phyloP scores from a whole-genome alignment of 2,329 filamentous ascomycete genomes.

The Calonectria pauciramosa region DNA sequence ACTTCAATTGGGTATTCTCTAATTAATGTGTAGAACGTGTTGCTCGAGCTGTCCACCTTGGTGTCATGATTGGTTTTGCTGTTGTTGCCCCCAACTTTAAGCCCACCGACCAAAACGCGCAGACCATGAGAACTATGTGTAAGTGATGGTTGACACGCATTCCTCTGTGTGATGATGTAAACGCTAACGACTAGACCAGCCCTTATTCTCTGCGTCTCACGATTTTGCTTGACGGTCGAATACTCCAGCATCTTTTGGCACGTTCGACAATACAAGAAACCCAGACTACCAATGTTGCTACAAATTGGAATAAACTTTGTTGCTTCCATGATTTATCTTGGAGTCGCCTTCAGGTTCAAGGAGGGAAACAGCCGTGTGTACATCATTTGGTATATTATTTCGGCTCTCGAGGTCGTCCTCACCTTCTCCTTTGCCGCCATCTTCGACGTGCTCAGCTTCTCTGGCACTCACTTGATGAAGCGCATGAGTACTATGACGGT shows the following conservation, averaged over 20 bases:
- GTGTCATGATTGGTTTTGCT: constrained; percentile 75
- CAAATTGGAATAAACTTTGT: constrained; percentile 53
- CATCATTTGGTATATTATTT: constrained; percentile 66
- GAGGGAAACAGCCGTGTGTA: constrained; percentile 52
- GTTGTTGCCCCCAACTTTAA: constrained; percentile 67
- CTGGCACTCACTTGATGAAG: constrained; percentile 73
- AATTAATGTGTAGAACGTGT: constrained; percentile 57
- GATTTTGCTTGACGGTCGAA: constrained; percentile 66
- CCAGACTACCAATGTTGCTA: constrained; percentile 51
- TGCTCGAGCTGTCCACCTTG: constrained; percentile 72
- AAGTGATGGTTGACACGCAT: constrained; percentile 20
- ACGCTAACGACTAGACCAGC: constrained; percentile 39
- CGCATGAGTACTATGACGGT: constrained; percentile 74
- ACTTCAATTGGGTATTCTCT: not conserved
- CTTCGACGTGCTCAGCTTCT: constrained; percentile 71
- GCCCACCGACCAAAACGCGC: constrained; percentile 52
- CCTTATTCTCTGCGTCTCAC: constrained; percentile 65
- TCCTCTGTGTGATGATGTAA: too few relatives aligned
- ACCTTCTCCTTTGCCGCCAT: constrained; percentile 67
- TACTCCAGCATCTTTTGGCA: constrained; percentile 64
- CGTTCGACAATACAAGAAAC: constrained; percentile 55
- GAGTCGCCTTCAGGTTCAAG: constrained; percentile 56
- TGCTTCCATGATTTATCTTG: constrained; percentile 56
- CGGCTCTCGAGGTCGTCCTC: constrained; percentile 64
- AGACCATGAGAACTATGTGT: constrained; percentile 59